Base-by-base conservation (phyloP, 495 filamentous ascomycete species). In the Neurospora sp. region DNA sequence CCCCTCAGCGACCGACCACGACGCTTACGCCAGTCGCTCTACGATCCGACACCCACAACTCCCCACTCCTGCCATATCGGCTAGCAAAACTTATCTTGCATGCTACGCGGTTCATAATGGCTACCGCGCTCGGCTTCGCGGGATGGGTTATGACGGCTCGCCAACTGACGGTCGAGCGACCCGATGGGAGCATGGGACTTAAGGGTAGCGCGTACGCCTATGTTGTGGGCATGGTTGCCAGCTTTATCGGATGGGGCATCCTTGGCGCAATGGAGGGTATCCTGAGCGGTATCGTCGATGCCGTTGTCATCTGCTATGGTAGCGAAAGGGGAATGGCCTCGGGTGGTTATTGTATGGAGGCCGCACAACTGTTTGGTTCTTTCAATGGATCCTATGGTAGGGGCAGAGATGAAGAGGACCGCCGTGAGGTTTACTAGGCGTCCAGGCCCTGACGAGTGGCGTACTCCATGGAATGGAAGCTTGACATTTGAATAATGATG, bases 221-320 rank as follows among this genome's bases (percentile, higher is more conserved):
- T 79, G 88, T 99, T 54, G 93, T 99, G 5, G 96, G 95, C 5
- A 78, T 99, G 72, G 90, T 98, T 74, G 94, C 96, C 17, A 93
- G 92, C 40, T 91, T 93, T 70, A 98, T 99, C 75, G 96, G 96
- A 10, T 99, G 96, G 94, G 94, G 92, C 28, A 90, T 98, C 4
- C 81, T 99, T 69, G 96, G 96, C n/a, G 92, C 95, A 3, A 96
- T 97, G 84, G 96, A 99, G 81, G 93, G 94, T 17, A 92, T 97
- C 39, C 85, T 99, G 62, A 92, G 92, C 59, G 94, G 94, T 38
- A 93, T 99, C 40, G 89, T 99, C 9, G 96, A 99, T 85, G 96
- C 93, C 13, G 90, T 91, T 21, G 88, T 98, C 38, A 90, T 99
- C 21, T 99, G 96, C 84, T 98, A 96, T 88, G 93, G 91, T 39